Conservation (phyloP, 495 filamentous ascomycete species). For the Pyronema domesticum region DNA sequence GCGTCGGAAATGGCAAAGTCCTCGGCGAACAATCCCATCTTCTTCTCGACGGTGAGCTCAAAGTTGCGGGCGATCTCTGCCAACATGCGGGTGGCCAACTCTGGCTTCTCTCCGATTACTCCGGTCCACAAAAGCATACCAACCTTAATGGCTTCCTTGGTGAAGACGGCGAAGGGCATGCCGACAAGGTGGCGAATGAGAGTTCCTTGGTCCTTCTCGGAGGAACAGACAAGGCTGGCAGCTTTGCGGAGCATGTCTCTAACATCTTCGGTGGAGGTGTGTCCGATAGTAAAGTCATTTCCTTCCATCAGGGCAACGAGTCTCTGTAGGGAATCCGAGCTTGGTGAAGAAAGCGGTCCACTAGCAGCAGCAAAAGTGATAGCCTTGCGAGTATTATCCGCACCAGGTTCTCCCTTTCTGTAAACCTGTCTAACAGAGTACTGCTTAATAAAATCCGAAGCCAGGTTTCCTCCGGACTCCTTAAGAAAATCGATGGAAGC, state of each 20-base stretch:
- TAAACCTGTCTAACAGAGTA: slow-evolving; percentile 97
- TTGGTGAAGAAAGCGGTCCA: slow-evolving; percentile 30
- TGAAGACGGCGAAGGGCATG: slow-evolving; percentile 83
- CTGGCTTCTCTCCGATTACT: slow-evolving; percentile 89
- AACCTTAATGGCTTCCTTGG: slow-evolving; percentile 84
- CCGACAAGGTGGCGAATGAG: slow-evolving; percentile 71
- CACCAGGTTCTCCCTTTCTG: slow-evolving; percentile 52
- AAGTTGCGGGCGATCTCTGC: slow-evolving; percentile 71
- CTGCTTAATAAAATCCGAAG: slow-evolving; percentile 87
- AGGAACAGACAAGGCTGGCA: slow-evolving; percentile 65
- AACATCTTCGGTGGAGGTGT: slow-evolving; percentile 54
- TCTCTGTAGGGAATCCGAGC: slow-evolving; percentile 24
- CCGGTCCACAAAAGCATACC: slow-evolving; percentile 92
- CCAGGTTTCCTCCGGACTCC: slow-evolving; percentile 60
- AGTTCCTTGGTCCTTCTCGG: slow-evolving; percentile 48
- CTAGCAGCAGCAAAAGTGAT: slow-evolving; percentile 35
- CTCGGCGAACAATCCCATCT: slow-evolving; percentile 62
- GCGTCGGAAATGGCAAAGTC: slow-evolving; percentile 69
- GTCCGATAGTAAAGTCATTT: slow-evolving; percentile 44
- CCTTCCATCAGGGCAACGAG: slow-evolving; percentile 49
- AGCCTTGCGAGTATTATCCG: slow-evolving; percentile 42
- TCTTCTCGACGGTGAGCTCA: slow-evolving; percentile 59
- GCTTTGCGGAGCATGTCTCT: slow-evolving; percentile 65
- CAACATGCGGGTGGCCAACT: slow-evolving; percentile 64
- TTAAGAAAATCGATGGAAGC: slow-evolving; percentile 54